These are phyloP conservation scores for Fusarium abutilonis DNA, from an alignment of 2,329 filamentous ascomycete genomes.

Conservation along the genomic window DNA sequence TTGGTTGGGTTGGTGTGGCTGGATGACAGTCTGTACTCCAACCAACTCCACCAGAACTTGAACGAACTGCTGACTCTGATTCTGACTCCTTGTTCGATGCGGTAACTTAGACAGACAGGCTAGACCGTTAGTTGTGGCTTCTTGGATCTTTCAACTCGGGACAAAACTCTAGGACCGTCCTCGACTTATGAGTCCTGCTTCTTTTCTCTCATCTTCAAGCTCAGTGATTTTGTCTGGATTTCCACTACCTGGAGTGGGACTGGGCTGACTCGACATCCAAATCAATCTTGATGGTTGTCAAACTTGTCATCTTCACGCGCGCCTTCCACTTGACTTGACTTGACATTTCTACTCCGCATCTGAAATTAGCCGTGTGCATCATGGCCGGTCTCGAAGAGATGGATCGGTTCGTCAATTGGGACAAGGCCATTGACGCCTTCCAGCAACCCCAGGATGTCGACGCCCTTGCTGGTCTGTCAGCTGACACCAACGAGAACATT, in stretches of 20 bases:
- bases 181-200: slow-evolving; percentile 20
- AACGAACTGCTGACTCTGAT: slow-evolving; percentile 33
- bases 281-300: slow-evolving; percentile 18
- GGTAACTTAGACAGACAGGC: slow-evolving; percentile 20
- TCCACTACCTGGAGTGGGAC: slow-evolving; percentile 21
- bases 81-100: slow-evolving; percentile 32
- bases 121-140: slow-evolving; percentile 21
- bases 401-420: slow-evolving; percentile 73
- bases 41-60: slow-evolving; percentile 26
- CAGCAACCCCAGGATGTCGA: slow-evolving; percentile 48
- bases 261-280: slow-evolving; percentile 1
- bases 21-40: slow-evolving; percentile 29
- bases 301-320: slow-evolving; percentile 24
- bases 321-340: slow-evolving; percentile 40
- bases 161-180: slow-evolving; percentile 43
- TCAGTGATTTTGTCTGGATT: slow-evolving; percentile 16
- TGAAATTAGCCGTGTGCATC: slow-evolving; percentile 27
- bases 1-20: slow-evolving; percentile 34
- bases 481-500: slow-evolving; percentile 53
- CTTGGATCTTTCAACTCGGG: slow-evolving; percentile 30
- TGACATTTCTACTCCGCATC: slow-evolving; percentile 30
- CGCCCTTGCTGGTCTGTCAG: slow-evolving; percentile 50
- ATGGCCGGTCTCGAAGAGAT: slow-evolving; percentile 60
- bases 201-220: slow-evolving; percentile 20
- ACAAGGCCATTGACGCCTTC: slow-evolving; percentile 57